These are phyloP conservation scores for Venturia effusa DNA, from an alignment of 2,329 filamentous ascomycete genomes.

Conservation along the genomic window DNA sequence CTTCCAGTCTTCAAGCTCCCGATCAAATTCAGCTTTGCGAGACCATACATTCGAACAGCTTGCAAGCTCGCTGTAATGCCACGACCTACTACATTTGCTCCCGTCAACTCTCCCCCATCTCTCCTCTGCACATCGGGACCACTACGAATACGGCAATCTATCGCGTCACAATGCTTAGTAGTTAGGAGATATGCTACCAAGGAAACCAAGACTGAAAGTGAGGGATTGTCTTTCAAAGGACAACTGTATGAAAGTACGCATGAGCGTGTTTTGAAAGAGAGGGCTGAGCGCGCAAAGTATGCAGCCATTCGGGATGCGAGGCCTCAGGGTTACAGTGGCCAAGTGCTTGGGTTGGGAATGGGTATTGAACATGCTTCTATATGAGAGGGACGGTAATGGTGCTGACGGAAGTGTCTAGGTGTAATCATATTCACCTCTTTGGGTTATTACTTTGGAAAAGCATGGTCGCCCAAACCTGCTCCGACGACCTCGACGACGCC, in stretches of 20 bases:
- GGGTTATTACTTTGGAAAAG: conserved; percentile 44
- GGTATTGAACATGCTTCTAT: background rate
- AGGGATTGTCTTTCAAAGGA: conserved; percentile 39
- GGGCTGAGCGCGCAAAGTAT: conserved; percentile 43
- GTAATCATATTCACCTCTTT: conserved; percentile 39
- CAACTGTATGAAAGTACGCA: conserved; percentile 51
- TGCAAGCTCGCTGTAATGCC: background rate
- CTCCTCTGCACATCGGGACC: background rate
- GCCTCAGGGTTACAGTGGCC: conserved; percentile 9
- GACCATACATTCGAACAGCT: no score
- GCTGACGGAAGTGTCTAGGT: conserved; percentile 26
- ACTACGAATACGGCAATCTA: background rate
- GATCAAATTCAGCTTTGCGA: background rate
- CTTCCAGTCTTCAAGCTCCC: background rate
- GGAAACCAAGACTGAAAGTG: background rate
- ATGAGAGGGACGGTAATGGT: conserved; percentile 20
- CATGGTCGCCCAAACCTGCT: conserved; percentile 34
- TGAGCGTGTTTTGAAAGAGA: conserved; percentile 46
- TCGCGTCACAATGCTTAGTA: background rate
- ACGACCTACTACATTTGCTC: background rate
- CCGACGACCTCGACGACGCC: conserved; percentile 45
- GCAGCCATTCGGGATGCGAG: conserved; percentile 21
- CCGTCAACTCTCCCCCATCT: background rate
- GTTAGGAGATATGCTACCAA: background rate
- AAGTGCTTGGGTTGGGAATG: background rate